A percentile compares a stretch with the other conserved stretches of the same genome.
Conservation (phyloP, 768 basidiomycete species). For the Daedalea quercina region DNA sequence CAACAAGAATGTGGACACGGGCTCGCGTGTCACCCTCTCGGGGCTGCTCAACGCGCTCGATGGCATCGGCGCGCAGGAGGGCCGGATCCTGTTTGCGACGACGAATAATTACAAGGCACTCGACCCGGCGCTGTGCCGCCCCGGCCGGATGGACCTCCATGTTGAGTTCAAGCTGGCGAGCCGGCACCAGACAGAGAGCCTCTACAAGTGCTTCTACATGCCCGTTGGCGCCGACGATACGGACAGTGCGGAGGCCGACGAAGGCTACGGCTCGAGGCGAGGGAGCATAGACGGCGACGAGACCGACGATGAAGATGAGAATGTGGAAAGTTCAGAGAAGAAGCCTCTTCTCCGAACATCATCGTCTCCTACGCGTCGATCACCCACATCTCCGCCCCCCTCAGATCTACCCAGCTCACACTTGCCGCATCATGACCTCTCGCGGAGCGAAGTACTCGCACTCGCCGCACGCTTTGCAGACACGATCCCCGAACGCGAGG, state of each 20-base stretch:
- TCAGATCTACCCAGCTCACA: not conserved
- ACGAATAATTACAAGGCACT: conserved; percentile 68
- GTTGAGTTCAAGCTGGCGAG: conserved; percentile 72
- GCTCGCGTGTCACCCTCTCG: conserved; percentile 50
- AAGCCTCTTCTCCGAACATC: no score
- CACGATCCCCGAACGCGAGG: conserved; percentile 33
- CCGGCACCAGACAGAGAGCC: conserved; percentile 54
- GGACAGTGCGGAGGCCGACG: not conserved
- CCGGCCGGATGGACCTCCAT: conserved; percentile 78
- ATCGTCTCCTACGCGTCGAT: no score
- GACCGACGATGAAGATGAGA: not conserved
- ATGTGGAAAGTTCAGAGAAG: not conserved
- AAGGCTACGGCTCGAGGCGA: not conserved
- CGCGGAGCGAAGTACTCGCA: conserved; percentile 28
- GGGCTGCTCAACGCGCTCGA: conserved; percentile 78
- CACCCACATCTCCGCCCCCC: not conserved
- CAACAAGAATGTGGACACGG: conserved; percentile 1
- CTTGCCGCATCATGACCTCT: conserved; percentile 2
- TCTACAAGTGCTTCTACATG: conserved; percentile 60
- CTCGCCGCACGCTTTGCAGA: conserved; percentile 55
- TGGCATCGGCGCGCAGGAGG: conserved; percentile 74
- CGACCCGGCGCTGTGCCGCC: conserved; percentile 69
- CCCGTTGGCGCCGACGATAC: conserved; percentile 20
- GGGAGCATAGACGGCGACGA: not conserved
- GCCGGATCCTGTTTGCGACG: conserved; percentile 72